Percentiles rank a stretch among this genome's conserved stretches.
These are phyloP conservation scores for Penicillium maclennaniae DNA, from an alignment of 495 filamentous ascomycete species.

Conservation along the genomic window DNA sequence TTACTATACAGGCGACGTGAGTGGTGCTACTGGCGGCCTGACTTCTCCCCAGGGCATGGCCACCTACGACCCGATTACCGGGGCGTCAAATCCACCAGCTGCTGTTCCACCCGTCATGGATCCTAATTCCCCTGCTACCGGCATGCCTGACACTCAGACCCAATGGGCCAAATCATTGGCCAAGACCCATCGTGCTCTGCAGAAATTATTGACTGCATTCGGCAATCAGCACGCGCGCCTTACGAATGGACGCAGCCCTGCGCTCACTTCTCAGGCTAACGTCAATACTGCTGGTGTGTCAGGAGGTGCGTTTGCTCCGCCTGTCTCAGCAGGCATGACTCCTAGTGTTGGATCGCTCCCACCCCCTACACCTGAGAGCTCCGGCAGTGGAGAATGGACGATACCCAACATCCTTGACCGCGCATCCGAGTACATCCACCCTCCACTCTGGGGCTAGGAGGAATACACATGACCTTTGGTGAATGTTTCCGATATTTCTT, in stretches of 20 bases:
- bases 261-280: slow-evolving; percentile 10
- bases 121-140: slow-evolving; percentile 25
- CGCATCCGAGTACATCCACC: slow-evolving; percentile 47
- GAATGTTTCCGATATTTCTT: not conserved
- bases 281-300: slow-evolving; percentile 6
- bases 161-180: slow-evolving; percentile 48
- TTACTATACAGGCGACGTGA: slow-evolving; percentile 21
- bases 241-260: slow-evolving; percentile 5
- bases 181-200: slow-evolving; percentile 44
- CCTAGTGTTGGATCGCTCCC: slow-evolving; percentile 38
- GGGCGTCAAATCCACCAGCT: slow-evolving; percentile 26
- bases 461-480: not conserved
- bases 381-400: slow-evolving; percentile 46
- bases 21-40: slow-evolving; percentile 12
- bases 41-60: slow-evolving; percentile 18
- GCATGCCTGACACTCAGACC: slow-evolving; percentile 34
- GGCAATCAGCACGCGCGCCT: slow-evolving; percentile 20
- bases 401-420: slow-evolving; percentile 44
- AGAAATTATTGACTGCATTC: slow-evolving; percentile 43
- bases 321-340: slow-evolving; percentile 30
- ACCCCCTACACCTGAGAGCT: slow-evolving; percentile 47
- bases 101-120: slow-evolving; percentile 21
- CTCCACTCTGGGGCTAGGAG: slow-evolving; percentile 43
- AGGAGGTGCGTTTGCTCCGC: slow-evolving; percentile 16
- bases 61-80: slow-evolving; percentile 31